A percentile compares a stretch with the other conserved stretches of the same genome.
Conservation (phyloP, 768 basidiomycete genomes). For the Termitomyces sp. region DNA sequence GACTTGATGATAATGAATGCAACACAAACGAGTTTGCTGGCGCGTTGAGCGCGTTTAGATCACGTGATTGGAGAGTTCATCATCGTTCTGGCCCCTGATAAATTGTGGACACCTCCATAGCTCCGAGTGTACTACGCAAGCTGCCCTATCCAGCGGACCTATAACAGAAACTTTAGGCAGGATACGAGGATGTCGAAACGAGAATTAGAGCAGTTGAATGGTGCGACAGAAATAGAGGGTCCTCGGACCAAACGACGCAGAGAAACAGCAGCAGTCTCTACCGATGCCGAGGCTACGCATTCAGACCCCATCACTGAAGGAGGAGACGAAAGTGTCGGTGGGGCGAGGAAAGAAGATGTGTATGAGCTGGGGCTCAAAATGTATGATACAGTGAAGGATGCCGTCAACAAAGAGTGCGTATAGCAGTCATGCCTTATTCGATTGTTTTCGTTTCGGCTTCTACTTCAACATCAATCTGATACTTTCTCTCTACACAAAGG, state of each 20-base stretch:
- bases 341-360: constrained; percentile 33
- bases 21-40: constrained; percentile 1
- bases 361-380: constrained; percentile 64
- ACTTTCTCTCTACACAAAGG: constrained; percentile 32
- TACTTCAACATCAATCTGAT: constrained; percentile 21
- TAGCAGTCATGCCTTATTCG: constrained; percentile 41
- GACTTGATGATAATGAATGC: neutral
- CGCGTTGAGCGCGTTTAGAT: constrained; percentile 8
- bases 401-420: constrained; percentile 85
- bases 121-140: constrained; percentile 1
- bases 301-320: constrained; percentile 24
- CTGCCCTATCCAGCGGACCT: constrained; percentile 1
- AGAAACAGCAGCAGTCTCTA: constrained; percentile 27
- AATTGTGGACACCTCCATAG: constrained; percentile 10
- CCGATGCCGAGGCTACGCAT: constrained; percentile 36
- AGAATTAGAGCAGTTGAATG: constrained; percentile 29
- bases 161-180: constrained; percentile 1
- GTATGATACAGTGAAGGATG: constrained; percentile 78
- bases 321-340: constrained; percentile 13
- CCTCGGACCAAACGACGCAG: constrained; percentile 40
- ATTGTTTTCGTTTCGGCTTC: constrained; percentile 28
- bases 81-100: constrained; percentile 5
- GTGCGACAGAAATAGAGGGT: constrained; percentile 28
- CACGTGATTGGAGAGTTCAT: constrained; percentile 17
- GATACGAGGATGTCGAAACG: constrained; percentile 33